Evolutionary conservation across 768 basidiomycete genomes (phyloP).

Genomic region (Boletus subparvulus): DNA sequence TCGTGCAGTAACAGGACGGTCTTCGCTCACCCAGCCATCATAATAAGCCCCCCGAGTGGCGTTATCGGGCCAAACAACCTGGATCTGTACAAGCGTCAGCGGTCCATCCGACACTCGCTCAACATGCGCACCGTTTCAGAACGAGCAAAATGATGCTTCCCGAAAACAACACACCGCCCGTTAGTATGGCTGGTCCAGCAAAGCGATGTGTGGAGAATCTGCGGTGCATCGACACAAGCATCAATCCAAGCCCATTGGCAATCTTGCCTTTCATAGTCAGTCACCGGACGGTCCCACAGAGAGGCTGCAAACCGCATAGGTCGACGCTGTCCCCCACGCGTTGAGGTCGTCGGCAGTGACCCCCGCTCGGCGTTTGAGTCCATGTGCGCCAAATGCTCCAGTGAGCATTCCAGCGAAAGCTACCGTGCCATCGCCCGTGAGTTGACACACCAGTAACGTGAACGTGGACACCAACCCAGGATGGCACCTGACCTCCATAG

Average conservation of each 20-base stretch:
- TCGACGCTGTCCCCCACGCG: slow-evolving; percentile 62
- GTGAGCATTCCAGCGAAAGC: slow-evolving; percentile 52
- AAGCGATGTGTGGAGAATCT: slow-evolving; percentile 59
- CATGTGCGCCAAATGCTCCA: slow-evolving; percentile 72
- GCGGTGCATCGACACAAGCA: slow-evolving; percentile 62
- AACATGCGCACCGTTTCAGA: slow-evolving; percentile 41
- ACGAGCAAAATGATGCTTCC: slow-evolving; percentile 59
- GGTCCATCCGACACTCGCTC: background rate
- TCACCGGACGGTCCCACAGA: background rate
- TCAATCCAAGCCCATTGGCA: slow-evolving; percentile 65
- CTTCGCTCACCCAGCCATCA: slow-evolving; percentile 64
- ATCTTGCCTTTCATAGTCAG: slow-evolving; percentile 42
- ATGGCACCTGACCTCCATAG: slow-evolving; percentile 46
- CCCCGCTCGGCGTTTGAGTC: slow-evolving; percentile 45
- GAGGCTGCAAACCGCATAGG: slow-evolving; percentile 54
- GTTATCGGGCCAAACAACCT: slow-evolving; percentile 63
- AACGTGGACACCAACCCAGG: slow-evolving; percentile 34
- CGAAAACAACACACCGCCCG: slow-evolving; percentile 60
- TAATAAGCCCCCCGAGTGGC: slow-evolving; percentile 59
- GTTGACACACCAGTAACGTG: background rate
- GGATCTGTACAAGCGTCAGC: slow-evolving; percentile 33
- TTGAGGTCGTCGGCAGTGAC: slow-evolving; percentile 52
- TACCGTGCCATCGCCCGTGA: slow-evolving; percentile 12
- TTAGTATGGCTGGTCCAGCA: slow-evolving; percentile 64
- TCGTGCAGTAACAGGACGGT: background rate